Conservation (phyloP, 164 flowering plant species). For the Liriodendron chinense region DNA sequence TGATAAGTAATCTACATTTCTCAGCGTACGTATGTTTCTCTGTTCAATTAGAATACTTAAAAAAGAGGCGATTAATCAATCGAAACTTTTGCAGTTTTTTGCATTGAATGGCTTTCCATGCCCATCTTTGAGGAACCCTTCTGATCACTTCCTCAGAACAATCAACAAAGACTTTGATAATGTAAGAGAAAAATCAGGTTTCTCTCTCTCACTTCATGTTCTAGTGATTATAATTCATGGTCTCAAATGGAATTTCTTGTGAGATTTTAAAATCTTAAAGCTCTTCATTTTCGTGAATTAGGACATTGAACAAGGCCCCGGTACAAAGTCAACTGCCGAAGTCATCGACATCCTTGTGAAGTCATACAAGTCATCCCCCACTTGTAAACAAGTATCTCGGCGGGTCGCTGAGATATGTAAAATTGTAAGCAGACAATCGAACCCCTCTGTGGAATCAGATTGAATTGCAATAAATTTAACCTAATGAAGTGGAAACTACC, state of each 20-base stretch:
- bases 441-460: not conserved
- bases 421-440: constrained; percentile 22
- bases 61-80: not conserved
- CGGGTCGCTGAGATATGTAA: constrained; percentile 24
- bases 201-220: not conserved
- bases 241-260: not conserved
- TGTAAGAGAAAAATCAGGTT: constrained; percentile 26
- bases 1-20: no score
- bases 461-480: not conserved
- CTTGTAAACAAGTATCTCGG: constrained; percentile 21
- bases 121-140: constrained; percentile 65
- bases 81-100: constrained; percentile 44
- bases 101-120: constrained; percentile 65
- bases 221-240: not conserved
- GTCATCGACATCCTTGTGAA: constrained; percentile 35
- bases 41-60: not conserved
- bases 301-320: constrained; percentile 39
- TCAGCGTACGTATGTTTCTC: no score
- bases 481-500: not conserved
- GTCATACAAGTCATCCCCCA: constrained; percentile 44
- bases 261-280: not conserved
- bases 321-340: constrained; percentile 23
- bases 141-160: constrained; percentile 73
- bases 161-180: constrained; percentile 72
- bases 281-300: constrained; percentile 1